These are phyloP conservation scores for Cladorrhinum samala DNA, from an alignment of 495 filamentous ascomycete species.

Conservation along the genomic window DNA sequence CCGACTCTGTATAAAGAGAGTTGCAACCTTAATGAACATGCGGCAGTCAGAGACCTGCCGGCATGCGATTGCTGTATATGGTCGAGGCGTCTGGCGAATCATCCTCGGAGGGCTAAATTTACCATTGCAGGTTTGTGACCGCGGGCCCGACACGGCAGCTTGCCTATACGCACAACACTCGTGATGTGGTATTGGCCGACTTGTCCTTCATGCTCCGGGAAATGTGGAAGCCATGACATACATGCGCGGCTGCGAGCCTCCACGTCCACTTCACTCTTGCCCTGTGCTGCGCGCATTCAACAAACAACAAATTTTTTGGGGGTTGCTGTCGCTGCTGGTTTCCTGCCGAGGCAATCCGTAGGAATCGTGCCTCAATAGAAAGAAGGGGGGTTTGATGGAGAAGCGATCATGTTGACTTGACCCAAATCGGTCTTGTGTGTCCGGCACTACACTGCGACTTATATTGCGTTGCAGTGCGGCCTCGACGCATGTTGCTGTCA, in stretches of 20 bases:
- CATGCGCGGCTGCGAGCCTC: conserved; percentile 5
- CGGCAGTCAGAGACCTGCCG: conserved; percentile 16
- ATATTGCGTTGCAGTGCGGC: conserved; percentile 15
- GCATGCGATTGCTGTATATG: conserved; percentile 6
- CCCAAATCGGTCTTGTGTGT: conserved; percentile 2
- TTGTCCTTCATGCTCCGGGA: conserved; percentile 4
- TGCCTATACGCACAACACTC: conserved; percentile 14
- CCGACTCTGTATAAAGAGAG: not conserved
- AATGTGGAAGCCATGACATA: conserved; percentile 15
- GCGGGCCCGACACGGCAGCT: conserved; percentile 9
- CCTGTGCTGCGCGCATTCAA: too few species aligned
- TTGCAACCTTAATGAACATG: conserved; percentile 14
- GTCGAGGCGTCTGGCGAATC: conserved; percentile 10
- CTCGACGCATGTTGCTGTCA: conserved; percentile 3
- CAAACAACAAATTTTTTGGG: too few species aligned
- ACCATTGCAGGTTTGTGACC: conserved; percentile 6
- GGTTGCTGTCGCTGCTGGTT: too few species aligned
- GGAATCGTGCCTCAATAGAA: too few species aligned
- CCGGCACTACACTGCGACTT: conserved; percentile 5
- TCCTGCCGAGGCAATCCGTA: too few species aligned
- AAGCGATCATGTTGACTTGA: too few species aligned
- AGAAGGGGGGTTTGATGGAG: too few species aligned
- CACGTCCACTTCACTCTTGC: not conserved
- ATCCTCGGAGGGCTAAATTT: conserved; percentile 14
- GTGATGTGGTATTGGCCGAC: conserved; percentile 11